phyloP scores from a whole-genome alignment of 1,284 basidiomycete genomes.

The Trametes pubescens region DNA sequence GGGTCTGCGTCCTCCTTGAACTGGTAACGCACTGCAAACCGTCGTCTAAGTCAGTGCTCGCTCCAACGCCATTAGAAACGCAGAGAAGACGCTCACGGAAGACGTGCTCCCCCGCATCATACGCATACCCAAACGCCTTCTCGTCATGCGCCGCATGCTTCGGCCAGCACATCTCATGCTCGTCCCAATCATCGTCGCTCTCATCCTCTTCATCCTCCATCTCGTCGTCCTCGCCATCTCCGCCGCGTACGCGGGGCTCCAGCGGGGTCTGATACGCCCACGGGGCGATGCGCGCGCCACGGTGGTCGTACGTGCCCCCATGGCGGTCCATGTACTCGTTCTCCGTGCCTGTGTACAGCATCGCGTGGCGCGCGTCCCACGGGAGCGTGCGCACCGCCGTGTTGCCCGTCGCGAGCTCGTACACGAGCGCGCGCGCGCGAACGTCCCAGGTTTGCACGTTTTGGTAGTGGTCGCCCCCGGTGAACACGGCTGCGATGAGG shows the following conservation, averaged over 20 bases:
- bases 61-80: background rate
- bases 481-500: conserved; percentile 42
- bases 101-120: conserved; percentile 46
- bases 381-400: conserved; percentile 45
- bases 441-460: conserved; percentile 50
- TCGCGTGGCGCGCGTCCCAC: conserved; percentile 44
- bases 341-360: conserved; percentile 48
- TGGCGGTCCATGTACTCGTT: conserved; percentile 45
- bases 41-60: background rate
- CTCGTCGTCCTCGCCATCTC: conserved; percentile 27
- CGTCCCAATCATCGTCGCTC: background rate
- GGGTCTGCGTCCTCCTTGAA: conserved; percentile 29
- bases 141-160: conserved; percentile 45
- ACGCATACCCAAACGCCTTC: conserved; percentile 46
- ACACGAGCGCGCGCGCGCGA: conserved; percentile 44
- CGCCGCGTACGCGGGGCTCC: conserved; percentile 17
- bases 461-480: conserved; percentile 40
- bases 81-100: conserved; percentile 36
- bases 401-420: conserved; percentile 54
- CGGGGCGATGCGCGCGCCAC: conserved; percentile 32
- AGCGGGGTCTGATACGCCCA: conserved; percentile 19
- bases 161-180: conserved; percentile 41
- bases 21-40: conserved; percentile 19
- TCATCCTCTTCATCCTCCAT: conserved; percentile 25
- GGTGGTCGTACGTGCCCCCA: conserved; percentile 44